These are phyloP conservation scores for Fraxinus ornus DNA, from an alignment of 305 asterid genomes.

Conservation along the genomic window DNA sequence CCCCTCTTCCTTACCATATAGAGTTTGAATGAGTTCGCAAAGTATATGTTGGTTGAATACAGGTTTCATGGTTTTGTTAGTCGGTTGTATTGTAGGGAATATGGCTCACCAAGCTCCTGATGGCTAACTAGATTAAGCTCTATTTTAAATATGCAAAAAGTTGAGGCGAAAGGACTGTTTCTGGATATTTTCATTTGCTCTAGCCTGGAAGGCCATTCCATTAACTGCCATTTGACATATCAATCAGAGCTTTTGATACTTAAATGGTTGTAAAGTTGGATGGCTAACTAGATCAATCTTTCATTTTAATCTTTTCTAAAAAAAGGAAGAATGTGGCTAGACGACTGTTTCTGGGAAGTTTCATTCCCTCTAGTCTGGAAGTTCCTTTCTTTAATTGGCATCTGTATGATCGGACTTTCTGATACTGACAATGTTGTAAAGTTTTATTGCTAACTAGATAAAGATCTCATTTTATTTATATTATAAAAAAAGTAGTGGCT, in stretches of 20 bases:
- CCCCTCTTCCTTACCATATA: neutral
- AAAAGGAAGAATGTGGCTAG: neutral
- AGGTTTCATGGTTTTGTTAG: too few species aligned
- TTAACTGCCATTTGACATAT: neutral
- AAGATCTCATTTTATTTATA: neutral
- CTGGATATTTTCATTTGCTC: neutral
- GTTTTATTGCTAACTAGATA: neutral
- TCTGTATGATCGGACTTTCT: neutral
- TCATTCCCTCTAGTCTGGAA: neutral
- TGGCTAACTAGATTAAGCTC: neutral
- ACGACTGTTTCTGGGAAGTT: neutral
- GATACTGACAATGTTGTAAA: neutral
- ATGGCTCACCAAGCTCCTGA: too few species aligned
- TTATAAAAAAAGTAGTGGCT: neutral
- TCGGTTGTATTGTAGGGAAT: too few species aligned
- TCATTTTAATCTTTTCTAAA: neutral
- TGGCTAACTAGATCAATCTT: neutral
- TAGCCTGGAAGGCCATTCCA: neutral
- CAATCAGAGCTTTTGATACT: neutral
- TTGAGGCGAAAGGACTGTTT: neutral
- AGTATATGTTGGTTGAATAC: too few species aligned
- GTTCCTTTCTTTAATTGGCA: neutral
- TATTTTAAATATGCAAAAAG: neutral
- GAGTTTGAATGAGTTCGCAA: too few species aligned
- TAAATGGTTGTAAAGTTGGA: neutral